These are phyloP conservation scores for Vaccinium vitisidaea DNA, from an alignment of 148 eudicot species.

Conservation along the genomic window DNA sequence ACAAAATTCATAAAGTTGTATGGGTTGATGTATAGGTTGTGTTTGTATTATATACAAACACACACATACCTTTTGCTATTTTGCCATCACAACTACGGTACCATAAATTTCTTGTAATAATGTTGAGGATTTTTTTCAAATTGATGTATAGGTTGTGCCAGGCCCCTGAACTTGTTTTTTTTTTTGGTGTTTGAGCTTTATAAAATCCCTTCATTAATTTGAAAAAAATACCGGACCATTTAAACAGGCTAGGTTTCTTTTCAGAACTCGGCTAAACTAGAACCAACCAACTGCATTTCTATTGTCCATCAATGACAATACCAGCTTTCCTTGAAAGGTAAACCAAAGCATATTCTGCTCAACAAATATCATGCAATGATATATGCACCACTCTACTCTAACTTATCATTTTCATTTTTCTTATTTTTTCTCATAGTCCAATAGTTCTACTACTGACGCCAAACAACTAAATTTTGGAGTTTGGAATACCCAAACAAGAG, in stretches of 20 bases:
- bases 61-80: too few species aligned
- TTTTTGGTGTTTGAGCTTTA: too few species aligned
- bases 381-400: background rate
- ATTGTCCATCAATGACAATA: background rate
- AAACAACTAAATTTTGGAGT: background rate
- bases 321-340: background rate
- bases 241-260: background rate
- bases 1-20: too few species aligned
- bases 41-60: too few species aligned
- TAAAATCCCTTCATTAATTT: background rate
- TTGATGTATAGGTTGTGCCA: too few species aligned
- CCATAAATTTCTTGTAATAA: too few species aligned
- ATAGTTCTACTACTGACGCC: background rate
- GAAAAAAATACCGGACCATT: background rate
- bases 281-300: background rate
- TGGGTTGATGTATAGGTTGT: too few species aligned
- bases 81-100: too few species aligned
- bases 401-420: background rate
- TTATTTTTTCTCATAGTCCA: background rate
- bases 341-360: background rate
- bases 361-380: background rate
- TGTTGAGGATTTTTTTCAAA: too few species aligned
- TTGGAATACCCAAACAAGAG: background rate
- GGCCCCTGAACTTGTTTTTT: too few species aligned
- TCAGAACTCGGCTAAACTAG: background rate